phyloP scores from a whole-genome alignment of 2,329 filamentous ascomycete genomes.

The Talaromyces sp. region DNA sequence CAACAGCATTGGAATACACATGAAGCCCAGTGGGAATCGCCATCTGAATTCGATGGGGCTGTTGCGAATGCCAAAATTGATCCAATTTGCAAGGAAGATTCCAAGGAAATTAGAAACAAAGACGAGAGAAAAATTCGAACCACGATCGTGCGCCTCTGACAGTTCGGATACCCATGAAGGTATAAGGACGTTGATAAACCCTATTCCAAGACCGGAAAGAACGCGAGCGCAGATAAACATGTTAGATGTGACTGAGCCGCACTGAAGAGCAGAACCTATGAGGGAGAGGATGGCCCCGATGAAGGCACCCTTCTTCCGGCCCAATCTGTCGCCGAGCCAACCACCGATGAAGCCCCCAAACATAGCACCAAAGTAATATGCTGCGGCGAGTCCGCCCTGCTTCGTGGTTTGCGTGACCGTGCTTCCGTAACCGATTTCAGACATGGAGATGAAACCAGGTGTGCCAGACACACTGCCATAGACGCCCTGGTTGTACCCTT shows the following conservation, averaged over 20 bases:
- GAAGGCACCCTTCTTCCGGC: constrained; percentile 26
- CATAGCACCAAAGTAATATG: constrained; percentile 31
- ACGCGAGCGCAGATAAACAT: constrained; percentile 32
- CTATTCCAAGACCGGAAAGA: constrained; percentile 31
- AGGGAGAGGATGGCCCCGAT: constrained; percentile 26
- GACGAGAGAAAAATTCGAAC: constrained; percentile 28
- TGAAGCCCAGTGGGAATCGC: constrained; percentile 32
- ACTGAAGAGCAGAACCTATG: constrained; percentile 28
- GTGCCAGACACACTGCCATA: constrained; percentile 28
- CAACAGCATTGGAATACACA: constrained; percentile 27
- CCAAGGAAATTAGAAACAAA: constrained; percentile 30
- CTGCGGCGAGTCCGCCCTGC: constrained; percentile 30
- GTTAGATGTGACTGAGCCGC: constrained; percentile 19
- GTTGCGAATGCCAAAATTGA: constrained; percentile 29
- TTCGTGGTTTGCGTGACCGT: constrained; percentile 27
- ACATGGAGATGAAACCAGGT: constrained; percentile 30
- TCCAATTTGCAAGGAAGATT: constrained; percentile 30
- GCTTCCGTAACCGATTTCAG: constrained; percentile 14
- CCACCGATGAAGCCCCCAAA: constrained; percentile 28
- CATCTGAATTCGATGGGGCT: constrained; percentile 23
- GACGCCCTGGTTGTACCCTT: constrained; percentile 33
- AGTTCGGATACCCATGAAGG: constrained; percentile 29
- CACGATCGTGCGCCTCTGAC: constrained; percentile 27
- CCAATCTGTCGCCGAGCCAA: constrained; percentile 28
- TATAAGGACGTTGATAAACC: constrained; percentile 31